Evolutionary conservation across 2,329 filamentous ascomycete genomes (phyloP).

Genomic region (Ophiocordyceps camponoti-saundersi): DNA sequence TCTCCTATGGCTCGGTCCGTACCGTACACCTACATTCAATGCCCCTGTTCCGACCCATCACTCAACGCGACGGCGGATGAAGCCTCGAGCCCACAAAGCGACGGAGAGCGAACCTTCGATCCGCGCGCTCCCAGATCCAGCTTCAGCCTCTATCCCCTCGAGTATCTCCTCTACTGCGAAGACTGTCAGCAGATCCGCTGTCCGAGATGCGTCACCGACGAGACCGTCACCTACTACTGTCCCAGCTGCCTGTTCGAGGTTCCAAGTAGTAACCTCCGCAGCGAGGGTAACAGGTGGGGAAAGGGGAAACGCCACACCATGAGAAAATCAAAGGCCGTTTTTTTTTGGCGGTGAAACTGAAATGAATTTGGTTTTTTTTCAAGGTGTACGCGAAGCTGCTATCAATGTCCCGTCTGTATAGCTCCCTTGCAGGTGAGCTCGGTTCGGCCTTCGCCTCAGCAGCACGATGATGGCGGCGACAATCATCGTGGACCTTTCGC

Average conservation of each 20-base stretch:
- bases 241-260: constrained; percentile 93
- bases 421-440: constrained; percentile 62
- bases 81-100: constrained; percentile 20
- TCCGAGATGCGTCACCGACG: constrained; percentile 77
- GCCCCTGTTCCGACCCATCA: constrained; percentile 40
- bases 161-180: constrained; percentile 90
- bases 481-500: constrained; percentile 46
- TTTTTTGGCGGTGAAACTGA: background rate
- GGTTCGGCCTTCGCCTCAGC: constrained; percentile 21
- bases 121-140: constrained; percentile 70
- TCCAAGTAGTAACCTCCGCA: constrained; percentile 79
- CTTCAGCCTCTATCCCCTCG: constrained; percentile 83
- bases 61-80: constrained; percentile 2
- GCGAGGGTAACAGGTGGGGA: constrained; percentile 81
- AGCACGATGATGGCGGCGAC: constrained; percentile 29
- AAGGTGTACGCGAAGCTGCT: constrained; percentile 87
- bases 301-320: background rate
- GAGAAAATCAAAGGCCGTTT: background rate
- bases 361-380: background rate
- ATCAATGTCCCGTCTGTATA: constrained; percentile 81
- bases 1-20: constrained; percentile 29
- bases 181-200: constrained; percentile 95
- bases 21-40: constrained; percentile 51
- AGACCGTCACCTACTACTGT: constrained; percentile 90
- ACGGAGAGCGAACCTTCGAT: constrained; percentile 70